Evolutionary conservation across 495 filamentous ascomycete species (phyloP).

Genomic region (Barbatosphaeria neglecta): DNA sequence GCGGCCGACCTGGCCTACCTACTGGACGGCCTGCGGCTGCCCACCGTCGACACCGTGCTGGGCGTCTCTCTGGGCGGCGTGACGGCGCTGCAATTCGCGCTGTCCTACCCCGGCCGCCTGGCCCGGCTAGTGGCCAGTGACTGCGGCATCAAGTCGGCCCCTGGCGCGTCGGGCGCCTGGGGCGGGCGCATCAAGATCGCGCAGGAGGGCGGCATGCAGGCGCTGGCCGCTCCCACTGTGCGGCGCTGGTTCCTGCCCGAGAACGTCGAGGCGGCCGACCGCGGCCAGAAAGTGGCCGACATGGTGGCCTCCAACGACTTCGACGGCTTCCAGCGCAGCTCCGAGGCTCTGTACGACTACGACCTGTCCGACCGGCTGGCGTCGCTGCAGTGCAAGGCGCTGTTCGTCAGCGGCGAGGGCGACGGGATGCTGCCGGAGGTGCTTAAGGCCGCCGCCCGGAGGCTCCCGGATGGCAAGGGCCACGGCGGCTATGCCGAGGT

Average conservation of each 20-base stretch:
- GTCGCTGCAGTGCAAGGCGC: constrained; percentile 34
- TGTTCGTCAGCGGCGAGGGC: constrained; percentile 44
- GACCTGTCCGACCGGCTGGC: constrained; percentile 47
- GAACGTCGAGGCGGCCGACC: constrained; percentile 7
- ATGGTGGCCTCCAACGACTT: constrained; percentile 45
- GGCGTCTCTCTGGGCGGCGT: constrained; percentile 53
- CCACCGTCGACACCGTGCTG: constrained; percentile 36
- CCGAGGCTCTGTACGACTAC: constrained; percentile 50
- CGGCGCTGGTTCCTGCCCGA: constrained; percentile 49
- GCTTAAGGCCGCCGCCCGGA: constrained; percentile 46
- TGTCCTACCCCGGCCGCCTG: constrained; percentile 43
- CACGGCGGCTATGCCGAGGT: constrained; percentile 40
- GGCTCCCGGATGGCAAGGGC: constrained; percentile 22
- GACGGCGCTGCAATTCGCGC: constrained; percentile 45
- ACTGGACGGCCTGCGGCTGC: constrained; percentile 40
- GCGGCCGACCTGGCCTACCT: constrained; percentile 43
- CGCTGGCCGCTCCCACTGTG: constrained; percentile 47
- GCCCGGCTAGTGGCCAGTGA: constrained; percentile 49
- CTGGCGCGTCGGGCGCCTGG: constrained; percentile 52
- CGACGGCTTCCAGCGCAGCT: constrained; percentile 45
- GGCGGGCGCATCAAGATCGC: constrained; percentile 46
- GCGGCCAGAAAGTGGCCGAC: constrained; percentile 28
- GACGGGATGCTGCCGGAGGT: constrained; percentile 52
- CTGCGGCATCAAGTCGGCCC: constrained; percentile 44
- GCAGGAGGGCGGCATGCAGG: constrained; percentile 37